Evolutionary conservation across 345 rosid species (phyloP).

Genomic region (Lenwebbia sp.): DNA sequence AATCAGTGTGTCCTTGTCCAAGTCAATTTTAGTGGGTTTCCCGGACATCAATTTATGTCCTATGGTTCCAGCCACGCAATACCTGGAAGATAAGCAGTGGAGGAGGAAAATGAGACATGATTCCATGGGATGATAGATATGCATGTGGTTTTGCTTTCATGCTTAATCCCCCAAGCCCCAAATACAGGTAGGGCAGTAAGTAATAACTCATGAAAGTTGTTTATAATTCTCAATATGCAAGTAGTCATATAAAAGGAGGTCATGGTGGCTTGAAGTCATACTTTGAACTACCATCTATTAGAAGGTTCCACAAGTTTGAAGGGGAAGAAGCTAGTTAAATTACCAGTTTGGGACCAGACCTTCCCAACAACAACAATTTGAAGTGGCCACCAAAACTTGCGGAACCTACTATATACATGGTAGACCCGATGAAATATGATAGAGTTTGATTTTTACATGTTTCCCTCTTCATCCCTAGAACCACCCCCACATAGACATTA

Average conservation of each 20-base stretch:
- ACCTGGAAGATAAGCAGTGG: slow-evolving; percentile 22
- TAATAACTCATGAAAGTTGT: not conserved
- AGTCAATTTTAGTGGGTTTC: slow-evolving; percentile 63
- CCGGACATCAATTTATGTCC: slow-evolving; percentile 90
- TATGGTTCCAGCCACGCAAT: slow-evolving; percentile 90
- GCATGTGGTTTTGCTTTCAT: not conserved
- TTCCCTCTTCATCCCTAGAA: not conserved
- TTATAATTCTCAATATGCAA: not conserved
- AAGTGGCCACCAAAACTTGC: not conserved
- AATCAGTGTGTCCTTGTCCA: slow-evolving; percentile 76
- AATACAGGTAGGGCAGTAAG: not conserved
- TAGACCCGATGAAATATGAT: not conserved
- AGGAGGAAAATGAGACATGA: not conserved
- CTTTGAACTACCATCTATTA: not conserved
- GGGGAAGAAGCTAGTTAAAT: not conserved
- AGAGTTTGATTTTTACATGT: not conserved
- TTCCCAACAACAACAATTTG: not conserved
- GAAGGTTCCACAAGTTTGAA: not conserved
- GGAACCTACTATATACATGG: not conserved
- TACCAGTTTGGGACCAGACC: not conserved
- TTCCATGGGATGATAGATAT: not conserved
- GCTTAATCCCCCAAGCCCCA: not conserved
- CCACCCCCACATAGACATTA: not conserved
- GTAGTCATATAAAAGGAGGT: not conserved
- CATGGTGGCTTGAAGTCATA: not conserved